phyloP scores from a whole-genome alignment of 179 eudicot genomes.

The Silene noctiflora region DNA sequence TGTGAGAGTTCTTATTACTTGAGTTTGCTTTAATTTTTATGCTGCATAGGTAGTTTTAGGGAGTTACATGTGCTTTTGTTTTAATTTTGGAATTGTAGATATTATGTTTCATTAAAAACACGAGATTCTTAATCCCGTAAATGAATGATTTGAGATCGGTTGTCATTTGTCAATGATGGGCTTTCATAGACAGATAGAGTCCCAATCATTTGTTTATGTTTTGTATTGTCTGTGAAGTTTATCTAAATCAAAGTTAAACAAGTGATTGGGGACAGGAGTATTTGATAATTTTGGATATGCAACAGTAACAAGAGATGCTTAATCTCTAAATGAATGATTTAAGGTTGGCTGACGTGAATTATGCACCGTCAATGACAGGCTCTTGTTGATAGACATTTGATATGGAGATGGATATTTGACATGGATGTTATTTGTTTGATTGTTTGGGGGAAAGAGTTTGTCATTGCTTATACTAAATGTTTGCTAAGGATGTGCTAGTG shows the following conservation, averaged over 20 bases:
- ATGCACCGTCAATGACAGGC: no score
- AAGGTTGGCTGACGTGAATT: no score
- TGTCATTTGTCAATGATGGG: no score
- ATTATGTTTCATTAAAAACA: no score
- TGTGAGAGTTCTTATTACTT: conserved; percentile 6
- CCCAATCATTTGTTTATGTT: neutral
- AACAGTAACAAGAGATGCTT: no score
- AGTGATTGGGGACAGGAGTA: no score
- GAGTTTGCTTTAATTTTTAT: neutral
- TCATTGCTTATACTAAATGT: neutral
- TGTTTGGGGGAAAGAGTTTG: neutral
- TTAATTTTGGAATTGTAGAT: neutral
- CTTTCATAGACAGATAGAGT: neutral
- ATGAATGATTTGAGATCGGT: neutral
- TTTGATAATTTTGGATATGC: no score
- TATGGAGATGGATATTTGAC: neutral
- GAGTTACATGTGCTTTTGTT: neutral
- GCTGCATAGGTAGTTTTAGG: neutral
- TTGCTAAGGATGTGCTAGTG: no score
- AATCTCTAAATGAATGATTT: no score
- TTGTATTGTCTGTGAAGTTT: no score
- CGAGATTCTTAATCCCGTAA: neutral
- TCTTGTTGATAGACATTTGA: neutral
- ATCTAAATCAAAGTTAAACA: no score
- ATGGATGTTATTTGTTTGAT: neutral